Evolutionary conservation across 768 basidiomycete genomes (phyloP).

Genomic region (Tubosaeta brunneosetosa): DNA sequence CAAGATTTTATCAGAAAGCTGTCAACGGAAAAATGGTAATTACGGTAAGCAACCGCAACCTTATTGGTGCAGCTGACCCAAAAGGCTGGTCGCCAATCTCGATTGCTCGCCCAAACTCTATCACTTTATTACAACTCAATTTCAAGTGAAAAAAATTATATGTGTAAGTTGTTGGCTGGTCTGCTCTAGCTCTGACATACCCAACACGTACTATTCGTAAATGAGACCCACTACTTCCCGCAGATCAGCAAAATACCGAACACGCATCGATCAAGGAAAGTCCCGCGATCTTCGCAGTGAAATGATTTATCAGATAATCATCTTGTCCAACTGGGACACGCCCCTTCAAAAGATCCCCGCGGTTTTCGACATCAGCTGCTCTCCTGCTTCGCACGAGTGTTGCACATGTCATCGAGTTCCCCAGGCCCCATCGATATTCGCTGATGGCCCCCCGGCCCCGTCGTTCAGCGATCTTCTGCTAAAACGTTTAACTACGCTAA

Average conservation of each 20-base stretch:
- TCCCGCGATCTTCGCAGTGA: conserved; percentile 21
- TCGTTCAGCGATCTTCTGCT: conserved; percentile 17
- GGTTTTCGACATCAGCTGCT: not conserved
- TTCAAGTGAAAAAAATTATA: not conserved
- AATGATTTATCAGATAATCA: conserved; percentile 17
- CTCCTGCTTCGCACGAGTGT: not conserved
- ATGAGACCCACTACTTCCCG: conserved; percentile 16
- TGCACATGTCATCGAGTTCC: not conserved
- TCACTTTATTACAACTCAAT: conserved; percentile 50
- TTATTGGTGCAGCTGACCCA: conserved; percentile 37
- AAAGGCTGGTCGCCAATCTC: conserved; percentile 41
- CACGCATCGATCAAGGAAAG: conserved; percentile 8
- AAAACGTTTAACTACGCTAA: conserved; percentile 33
- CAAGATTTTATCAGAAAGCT: conserved; percentile 27
- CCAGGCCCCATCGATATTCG: not conserved
- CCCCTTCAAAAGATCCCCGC: no score
- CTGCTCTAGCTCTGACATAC: not conserved
- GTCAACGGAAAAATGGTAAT: conserved; percentile 23
- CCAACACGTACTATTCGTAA: not conserved
- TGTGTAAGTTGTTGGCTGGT: not conserved
- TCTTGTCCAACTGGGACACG: not conserved
- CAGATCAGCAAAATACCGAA: conserved; percentile 20
- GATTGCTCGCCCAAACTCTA: conserved; percentile 44
- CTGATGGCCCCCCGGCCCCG: conserved; percentile 11
- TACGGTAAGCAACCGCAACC: conserved; percentile 29